Evolutionary conservation across 371 early-diverging fungal genomes (phyloP).

Genomic region (Aphelidium insulamus): DNA sequence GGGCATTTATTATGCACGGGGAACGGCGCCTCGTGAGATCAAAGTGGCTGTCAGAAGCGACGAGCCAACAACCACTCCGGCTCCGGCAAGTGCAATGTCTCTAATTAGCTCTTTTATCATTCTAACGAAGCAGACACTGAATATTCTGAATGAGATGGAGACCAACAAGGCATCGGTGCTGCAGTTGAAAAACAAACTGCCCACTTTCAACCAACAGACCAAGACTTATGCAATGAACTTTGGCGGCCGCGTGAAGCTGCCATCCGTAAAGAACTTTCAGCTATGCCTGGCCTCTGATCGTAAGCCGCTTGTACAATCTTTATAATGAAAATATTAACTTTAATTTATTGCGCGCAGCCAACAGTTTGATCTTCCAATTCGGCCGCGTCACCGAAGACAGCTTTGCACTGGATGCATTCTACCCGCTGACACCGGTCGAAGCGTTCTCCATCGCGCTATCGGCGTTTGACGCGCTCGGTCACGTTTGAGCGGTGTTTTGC

Average conservation of each 20-base stretch:
- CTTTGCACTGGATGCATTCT: slow-evolving; percentile 35
- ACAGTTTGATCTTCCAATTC: slow-evolving; percentile 38
- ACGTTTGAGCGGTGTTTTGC: slow-evolving; percentile 1
- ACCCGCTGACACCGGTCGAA: slow-evolving; percentile 32
- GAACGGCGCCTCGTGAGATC: too few species aligned
- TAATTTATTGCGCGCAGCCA: slow-evolving; percentile 4
- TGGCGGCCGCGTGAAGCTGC: slow-evolving; percentile 39
- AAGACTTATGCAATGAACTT: slow-evolving; percentile 44
- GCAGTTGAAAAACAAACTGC: slow-evolving; percentile 23
- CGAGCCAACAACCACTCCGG: neutral
- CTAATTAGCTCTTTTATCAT: too few species aligned
- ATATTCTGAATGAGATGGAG: slow-evolving; percentile 18
- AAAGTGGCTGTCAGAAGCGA: too few species aligned
- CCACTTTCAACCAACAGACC: slow-evolving; percentile 33
- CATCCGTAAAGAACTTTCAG: slow-evolving; percentile 46
- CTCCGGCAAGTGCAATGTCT: too few species aligned
- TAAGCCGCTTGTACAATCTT: neutral
- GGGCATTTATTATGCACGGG: neutral
- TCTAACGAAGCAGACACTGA: slow-evolving; percentile 3
- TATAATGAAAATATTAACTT: slow-evolving; percentile 1
- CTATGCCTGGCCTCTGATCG: slow-evolving; percentile 12
- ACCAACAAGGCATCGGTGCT: slow-evolving; percentile 12
- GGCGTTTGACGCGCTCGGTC: slow-evolving; percentile 24
- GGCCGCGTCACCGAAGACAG: slow-evolving; percentile 29
- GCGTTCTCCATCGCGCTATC: slow-evolving; percentile 40